Base-by-base conservation (phyloP, 768 basidiomycete species). In the Mycena leptocephala region DNA sequence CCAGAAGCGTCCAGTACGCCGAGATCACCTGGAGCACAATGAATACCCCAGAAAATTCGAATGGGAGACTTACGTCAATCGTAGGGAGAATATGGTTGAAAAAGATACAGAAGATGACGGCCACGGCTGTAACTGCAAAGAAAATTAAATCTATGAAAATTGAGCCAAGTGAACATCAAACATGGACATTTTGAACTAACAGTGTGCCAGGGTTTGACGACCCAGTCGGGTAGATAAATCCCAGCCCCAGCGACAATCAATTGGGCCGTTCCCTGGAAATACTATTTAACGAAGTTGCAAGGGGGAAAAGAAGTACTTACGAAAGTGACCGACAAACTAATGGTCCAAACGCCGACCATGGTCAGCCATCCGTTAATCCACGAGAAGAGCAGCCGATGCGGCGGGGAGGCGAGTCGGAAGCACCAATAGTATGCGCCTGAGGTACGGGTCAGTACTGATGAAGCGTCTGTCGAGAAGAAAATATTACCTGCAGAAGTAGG, bases 341-440 rank as follows among this genome's bases (percentile, higher is more conserved):
- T 87, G 0, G 91, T 94, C 92, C 93, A 94, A 18, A 93, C 91
- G 30, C 93, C 93, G 33, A 93, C 92, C 79, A 93, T 85, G 2
- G 90, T 92, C 22, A 94, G 83, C 93, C 93, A 94, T 8, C 93
- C 93, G 70, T 92, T 91, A 59, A 94, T 90, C 90, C 93, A 94
- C 20, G 90, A 92, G 3, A 89, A 82, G 11, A 93, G 78, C 9
- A 92, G 83, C 66, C 90, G 86, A 70, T 86, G 88, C 62, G 84
- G 86, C 0, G 92, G 89, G 4, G 92, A 87, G 0, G 91, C 89
- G 11, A 94, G 85, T 59, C 90, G 88, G 77, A 91, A 93, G 56
- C 90, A 90, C 93, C 93, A 94, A 77, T 94, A 93, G 76, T 92
- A 92, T 1, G 92, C 89, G 20, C 92, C 92, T n/a, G n/a, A n/a